Conservation (phyloP, 2,329 filamentous ascomycete species). For the Pezicula carpinea region DNA sequence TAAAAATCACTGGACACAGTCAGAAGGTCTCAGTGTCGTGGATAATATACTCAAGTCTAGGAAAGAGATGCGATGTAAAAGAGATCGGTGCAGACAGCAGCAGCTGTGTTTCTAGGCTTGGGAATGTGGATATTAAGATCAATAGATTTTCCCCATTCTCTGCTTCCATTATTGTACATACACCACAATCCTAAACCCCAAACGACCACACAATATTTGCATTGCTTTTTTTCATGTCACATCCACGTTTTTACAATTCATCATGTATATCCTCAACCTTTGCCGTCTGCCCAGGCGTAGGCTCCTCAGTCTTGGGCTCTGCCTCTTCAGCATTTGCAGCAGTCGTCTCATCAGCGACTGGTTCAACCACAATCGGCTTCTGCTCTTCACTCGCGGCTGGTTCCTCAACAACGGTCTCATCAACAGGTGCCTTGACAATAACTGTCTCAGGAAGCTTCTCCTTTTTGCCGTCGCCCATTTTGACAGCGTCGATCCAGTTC, state of each 20-base stretch:
- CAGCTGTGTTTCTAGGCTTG: too few species aligned
- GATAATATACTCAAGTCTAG: too few species aligned
- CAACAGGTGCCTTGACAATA: slow-evolving; percentile 37
- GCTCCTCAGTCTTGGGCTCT: slow-evolving; percentile 11
- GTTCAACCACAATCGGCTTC: slow-evolving; percentile 40
- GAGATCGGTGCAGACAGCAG: too few species aligned
- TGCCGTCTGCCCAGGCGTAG: slow-evolving; percentile 4
- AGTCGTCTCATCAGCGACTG: slow-evolving; percentile 9
- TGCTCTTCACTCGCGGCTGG: slow-evolving; percentile 30
- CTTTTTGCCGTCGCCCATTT: slow-evolving; percentile 82
- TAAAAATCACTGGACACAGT: not conserved
- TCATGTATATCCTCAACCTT: slow-evolving; percentile 8
- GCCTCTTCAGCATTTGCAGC: slow-evolving; percentile 12
- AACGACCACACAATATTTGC: not conserved
- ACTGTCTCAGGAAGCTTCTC: slow-evolving; percentile 64
- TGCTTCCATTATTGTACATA: too few species aligned
- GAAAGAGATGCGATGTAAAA: too few species aligned
- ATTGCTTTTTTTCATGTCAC: not conserved
- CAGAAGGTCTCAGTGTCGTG: not conserved
- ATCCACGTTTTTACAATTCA: slow-evolving; percentile 1
- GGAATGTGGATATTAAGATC: too few species aligned
- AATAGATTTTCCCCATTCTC: too few species aligned
- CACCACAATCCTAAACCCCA: not conserved
- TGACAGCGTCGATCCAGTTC: slow-evolving; percentile 85
- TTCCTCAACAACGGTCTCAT: slow-evolving; percentile 23